Evolutionary conservation across 2,329 filamentous ascomycete genomes (phyloP), one percentile per base, ranked within the genome.

Genomic region (Colletotrichum karsti): DNA sequence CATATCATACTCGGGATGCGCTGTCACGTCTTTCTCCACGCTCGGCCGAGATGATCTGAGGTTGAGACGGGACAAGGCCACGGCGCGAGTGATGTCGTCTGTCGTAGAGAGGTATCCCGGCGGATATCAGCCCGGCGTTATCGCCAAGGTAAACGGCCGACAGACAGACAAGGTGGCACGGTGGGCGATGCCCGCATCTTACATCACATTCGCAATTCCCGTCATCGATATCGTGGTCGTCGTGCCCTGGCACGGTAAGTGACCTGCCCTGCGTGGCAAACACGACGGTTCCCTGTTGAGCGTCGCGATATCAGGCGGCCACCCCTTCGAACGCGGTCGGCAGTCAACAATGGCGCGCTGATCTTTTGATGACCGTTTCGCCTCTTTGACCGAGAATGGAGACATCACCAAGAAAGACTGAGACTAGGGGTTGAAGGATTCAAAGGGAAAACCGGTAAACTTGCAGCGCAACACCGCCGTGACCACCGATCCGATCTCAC

Each of bases 101-200:
- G 20, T 39, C 50, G 37, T n/a, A n/a, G n/a, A n/a, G n/a, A n/a
- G n/a, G n/a, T 22, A 39, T 46, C 18, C 18, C 3, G 18, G 37
- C 37, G 37, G n/a, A 46, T 24, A 46, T 24, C 9, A 18, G 18
- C 42, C n/a, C 13, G 18, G 42, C 9, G 22, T 22, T 10, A 46
- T 46, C 42, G 42, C 18, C 42, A n/a, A 24, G 42, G 7, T n/a
- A n/a, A n/a, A n/a, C n/a, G n/a, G n/a, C n/a, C n/a, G 30, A 33
- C 4, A 33, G 12, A 33, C 5, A 30, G 9, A 30, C 3, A 44
- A 12, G 18, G n/a, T 3, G 42, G 18, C 9, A 20, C 5, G 57
- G 39, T 50, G 51, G 64, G 44, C 42, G 42, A 57, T 67, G 51
- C 58, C 58, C 44, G 59, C 51, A 57, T 67, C 64, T 67, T 63